Base-by-base conservation (phyloP, 768 basidiomycete genomes). In the Lactifluus pinguis region DNA sequence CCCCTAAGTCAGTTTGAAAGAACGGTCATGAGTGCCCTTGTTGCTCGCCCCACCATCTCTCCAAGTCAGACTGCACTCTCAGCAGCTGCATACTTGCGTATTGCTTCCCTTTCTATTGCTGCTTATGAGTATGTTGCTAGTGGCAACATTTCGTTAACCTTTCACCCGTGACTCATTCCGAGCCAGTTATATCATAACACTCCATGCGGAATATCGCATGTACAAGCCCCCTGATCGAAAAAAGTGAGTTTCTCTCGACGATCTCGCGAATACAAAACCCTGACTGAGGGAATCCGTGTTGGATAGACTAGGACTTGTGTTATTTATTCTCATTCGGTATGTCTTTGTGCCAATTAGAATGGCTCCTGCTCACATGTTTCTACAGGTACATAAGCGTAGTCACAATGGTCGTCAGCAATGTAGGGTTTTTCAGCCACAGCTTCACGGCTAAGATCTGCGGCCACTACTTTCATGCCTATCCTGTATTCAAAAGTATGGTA, bases 401-500 rank as follows among this genome's bases (percentile, higher is more conserved):
- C 4, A 74, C 76, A 45, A 73, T 86, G 62, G 71, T 75, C 9
- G 56, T 83, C 53, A 82, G 79, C 63, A 84, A 79, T 68, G 76
- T 80, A 60, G 84, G 83, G 17, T 85, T 82, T 67, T 86, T 87
- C 68, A 76, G 76, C 60, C 67, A 68, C 14, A 52, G 70, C 11
- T 87, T 86, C 66, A 79, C 80, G 2, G 17, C 60, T 7, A 67
- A 68, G 14, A 67, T 73, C 34, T 88, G 86, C 70, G 49, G 60
- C 2, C 70, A 67, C 6, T 87, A 79, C 68, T 83, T 73, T 70
- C 70, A 82, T 14, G 64, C 80, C 11, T 74, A 82, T 0, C 82
- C 85, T 14, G 67, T 76, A 14, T 81, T 86, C 69, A 87, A 87
- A 80, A 84, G 86, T 83, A 50, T 45, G 71, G 25, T 39, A 48